These are phyloP conservation scores for Acacia pycnantha DNA, from an alignment of 331 rosid species.

Conservation along the genomic window DNA sequence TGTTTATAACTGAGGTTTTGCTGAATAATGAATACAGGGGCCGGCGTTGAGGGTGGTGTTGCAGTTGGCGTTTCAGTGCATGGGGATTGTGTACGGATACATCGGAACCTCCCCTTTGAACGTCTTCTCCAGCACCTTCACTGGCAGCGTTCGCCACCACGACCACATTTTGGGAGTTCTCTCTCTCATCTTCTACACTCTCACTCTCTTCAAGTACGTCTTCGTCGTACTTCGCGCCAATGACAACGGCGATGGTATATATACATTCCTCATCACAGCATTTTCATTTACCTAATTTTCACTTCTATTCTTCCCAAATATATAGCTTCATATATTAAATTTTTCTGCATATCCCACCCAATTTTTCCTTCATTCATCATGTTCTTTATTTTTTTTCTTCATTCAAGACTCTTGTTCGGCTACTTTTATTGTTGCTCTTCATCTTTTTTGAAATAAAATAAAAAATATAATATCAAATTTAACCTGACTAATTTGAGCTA, in stretches of 20 bases:
- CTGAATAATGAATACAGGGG: constrained; percentile 18
- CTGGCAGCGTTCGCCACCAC: constrained; percentile 39
- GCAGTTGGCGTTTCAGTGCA: constrained; percentile 74
- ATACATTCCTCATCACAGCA: not conserved
- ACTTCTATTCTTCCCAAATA: too few species aligned
- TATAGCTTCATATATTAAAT: too few species aligned
- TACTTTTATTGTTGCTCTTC: not conserved
- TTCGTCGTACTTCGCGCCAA: constrained; percentile 62
- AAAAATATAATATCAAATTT: not conserved
- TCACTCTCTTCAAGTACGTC: constrained; percentile 66
- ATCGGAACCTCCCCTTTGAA: constrained; percentile 82
- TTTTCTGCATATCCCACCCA: too few species aligned
- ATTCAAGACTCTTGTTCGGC: too few species aligned
- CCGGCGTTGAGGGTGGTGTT: constrained; percentile 41
- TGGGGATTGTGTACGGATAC: constrained; percentile 82
- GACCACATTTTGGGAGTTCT: constrained; percentile 77
- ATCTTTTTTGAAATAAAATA: too few species aligned
- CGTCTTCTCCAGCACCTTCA: constrained; percentile 53
- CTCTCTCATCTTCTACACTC: constrained; percentile 59
- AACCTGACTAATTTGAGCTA: too few species aligned
- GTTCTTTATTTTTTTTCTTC: too few species aligned
- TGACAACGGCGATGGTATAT: constrained; percentile 68
- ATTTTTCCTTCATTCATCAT: too few species aligned
- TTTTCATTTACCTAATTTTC: too few species aligned
- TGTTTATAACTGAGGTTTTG: not conserved